These are phyloP conservation scores for Nitzschia sp. DNA, from an alignment of 108 stramenopile species.

Conservation along the genomic window DNA sequence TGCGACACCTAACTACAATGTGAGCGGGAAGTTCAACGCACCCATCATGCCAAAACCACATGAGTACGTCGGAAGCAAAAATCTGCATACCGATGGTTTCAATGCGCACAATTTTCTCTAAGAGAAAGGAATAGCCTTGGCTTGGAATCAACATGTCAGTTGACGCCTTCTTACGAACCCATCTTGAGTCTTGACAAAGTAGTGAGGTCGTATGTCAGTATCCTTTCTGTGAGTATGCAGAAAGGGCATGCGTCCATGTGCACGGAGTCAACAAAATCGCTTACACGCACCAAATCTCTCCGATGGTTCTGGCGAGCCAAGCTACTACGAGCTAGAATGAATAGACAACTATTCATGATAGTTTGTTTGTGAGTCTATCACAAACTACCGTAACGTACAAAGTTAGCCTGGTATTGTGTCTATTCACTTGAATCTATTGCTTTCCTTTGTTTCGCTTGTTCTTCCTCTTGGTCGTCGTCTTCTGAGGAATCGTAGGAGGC, in stretches of 20 bases:
- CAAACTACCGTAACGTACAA: too few relatives aligned
- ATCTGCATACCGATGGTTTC: too few relatives aligned
- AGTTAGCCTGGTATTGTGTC: background rate
- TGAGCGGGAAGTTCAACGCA: background rate
- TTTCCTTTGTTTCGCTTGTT: conserved; percentile 28
- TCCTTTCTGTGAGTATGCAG: too few relatives aligned
- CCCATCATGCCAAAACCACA: background rate
- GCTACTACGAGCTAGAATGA: background rate
- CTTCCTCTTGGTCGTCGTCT: conserved; percentile 18
- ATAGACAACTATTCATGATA: background rate
- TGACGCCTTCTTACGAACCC: too few relatives aligned
- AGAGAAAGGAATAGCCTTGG: background rate
- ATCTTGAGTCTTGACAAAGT: background rate
- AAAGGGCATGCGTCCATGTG: background rate
- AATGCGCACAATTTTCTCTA: background rate
- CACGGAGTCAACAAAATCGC: background rate
- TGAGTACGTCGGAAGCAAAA: too few relatives aligned
- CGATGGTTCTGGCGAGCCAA: background rate
- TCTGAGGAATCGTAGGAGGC: background rate
- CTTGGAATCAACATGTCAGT: too few relatives aligned
- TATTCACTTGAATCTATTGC: background rate
- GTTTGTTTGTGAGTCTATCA: too few relatives aligned
- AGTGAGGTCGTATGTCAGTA: too few relatives aligned
- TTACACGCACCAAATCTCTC: background rate
- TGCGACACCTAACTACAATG: background rate